Percentiles rank a stretch among this genome's conserved stretches.
phyloP scores from a whole-genome alignment of 257 asterid genomes.

The Solanum etuberosum region DNA sequence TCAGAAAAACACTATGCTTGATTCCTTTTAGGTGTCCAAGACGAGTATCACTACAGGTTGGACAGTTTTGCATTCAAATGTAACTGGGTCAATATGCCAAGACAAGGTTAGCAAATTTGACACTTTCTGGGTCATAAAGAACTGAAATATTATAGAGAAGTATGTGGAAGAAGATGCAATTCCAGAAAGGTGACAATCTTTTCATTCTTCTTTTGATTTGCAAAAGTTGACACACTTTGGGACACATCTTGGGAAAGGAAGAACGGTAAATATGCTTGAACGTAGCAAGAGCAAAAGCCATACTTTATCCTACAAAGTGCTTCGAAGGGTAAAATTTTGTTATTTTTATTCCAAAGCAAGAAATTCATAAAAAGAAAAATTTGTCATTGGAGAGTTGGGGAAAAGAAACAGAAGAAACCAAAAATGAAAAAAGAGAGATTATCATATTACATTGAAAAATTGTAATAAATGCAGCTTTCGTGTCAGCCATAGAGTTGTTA shows the following conservation, averaged over 20 bases:
- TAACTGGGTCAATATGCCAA: neutral
- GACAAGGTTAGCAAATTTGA: neutral
- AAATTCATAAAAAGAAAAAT: neutral
- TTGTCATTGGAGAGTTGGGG: neutral
- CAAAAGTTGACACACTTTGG: neutral
- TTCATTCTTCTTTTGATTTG: neutral
- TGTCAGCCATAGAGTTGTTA: neutral
- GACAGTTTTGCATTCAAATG: neutral
- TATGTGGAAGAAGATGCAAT: neutral
- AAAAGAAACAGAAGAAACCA: neutral
- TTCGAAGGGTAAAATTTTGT: neutral
- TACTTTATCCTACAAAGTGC: neutral
- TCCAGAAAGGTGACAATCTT: neutral
- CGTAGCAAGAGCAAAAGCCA: neutral
- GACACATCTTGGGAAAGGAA: neutral
- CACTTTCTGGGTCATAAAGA: neutral
- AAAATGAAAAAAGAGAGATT: neutral
- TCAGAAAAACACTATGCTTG: neutral
- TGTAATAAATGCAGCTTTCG: neutral
- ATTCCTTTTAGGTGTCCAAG: neutral
- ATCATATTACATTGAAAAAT: neutral
- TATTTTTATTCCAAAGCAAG: neutral
- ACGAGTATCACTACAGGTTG: neutral
- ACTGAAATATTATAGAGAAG: neutral
- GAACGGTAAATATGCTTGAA: neutral